phyloP scores from a whole-genome alignment of 805 yeast genomes.

The Hermanozyma aechmeae region DNA sequence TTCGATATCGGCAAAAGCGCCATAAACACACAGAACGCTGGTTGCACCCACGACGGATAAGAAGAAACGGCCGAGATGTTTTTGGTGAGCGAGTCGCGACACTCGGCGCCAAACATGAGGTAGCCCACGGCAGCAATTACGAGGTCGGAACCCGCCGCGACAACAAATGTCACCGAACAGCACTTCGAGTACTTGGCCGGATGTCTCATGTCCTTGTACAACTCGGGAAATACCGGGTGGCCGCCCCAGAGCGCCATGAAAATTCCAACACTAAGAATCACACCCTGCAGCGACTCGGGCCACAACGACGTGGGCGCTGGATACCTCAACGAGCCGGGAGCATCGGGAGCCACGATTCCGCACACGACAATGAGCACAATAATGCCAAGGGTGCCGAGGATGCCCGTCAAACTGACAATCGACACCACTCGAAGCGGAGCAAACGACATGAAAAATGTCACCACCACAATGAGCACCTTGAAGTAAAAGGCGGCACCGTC shows the following conservation, averaged over 20 bases:
- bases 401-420: slow-evolving; percentile 46
- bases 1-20: slow-evolving; percentile 33
- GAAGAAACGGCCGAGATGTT: slow-evolving; percentile 58
- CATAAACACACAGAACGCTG: slow-evolving; percentile 21
- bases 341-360: slow-evolving; percentile 29
- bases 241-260: slow-evolving; percentile 79
- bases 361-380: slow-evolving; percentile 36
- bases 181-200: slow-evolving; percentile 51
- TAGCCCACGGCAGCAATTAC: slow-evolving; percentile 59
- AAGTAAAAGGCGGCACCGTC: slow-evolving; percentile 1
- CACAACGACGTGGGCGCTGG: slow-evolving; percentile 33
- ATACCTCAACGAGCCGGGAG: slow-evolving; percentile 49
- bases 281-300: slow-evolving; percentile 22
- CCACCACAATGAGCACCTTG: slow-evolving; percentile 30
- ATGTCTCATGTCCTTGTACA: slow-evolving; percentile 66
- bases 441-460: slow-evolving; percentile 41
- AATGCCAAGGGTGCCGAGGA: slow-evolving; percentile 43
- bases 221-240: slow-evolving; percentile 74
- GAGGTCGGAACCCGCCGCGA: slow-evolving; percentile 51
- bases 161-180: slow-evolving; percentile 45
- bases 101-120: slow-evolving; percentile 68
- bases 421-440: slow-evolving; percentile 49
- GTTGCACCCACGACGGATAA: slow-evolving; percentile 51
- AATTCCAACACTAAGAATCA: slow-evolving; percentile 50
- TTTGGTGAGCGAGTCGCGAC: slow-evolving; percentile 69